Evolutionary conservation across 345 rosid species (phyloP).

Genomic region (Erodium maritimum): DNA sequence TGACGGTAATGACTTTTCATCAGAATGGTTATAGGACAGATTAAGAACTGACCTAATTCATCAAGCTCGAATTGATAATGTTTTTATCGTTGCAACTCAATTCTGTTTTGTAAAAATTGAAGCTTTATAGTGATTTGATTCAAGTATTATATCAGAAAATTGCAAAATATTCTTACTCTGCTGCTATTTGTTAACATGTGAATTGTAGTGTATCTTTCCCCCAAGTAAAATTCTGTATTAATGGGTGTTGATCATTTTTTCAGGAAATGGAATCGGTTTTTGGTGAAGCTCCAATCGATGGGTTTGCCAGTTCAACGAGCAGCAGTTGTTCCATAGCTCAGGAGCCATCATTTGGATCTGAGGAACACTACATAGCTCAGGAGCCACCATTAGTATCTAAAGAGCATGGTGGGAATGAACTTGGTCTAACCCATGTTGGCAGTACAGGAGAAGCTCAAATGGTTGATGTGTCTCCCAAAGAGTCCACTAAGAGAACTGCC

Average conservation of each 20-base stretch:
- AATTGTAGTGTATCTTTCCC: not conserved
- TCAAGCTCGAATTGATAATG: too few species aligned
- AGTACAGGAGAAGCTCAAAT: conserved; percentile 67
- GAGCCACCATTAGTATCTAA: conserved; percentile 18
- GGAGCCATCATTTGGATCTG: conserved; percentile 18
- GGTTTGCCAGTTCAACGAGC: conserved; percentile 24
- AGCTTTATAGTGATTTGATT: too few species aligned
- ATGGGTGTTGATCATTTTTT: not conserved
- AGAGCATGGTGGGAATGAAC: conserved; percentile 6
- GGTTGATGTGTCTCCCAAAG: conserved; percentile 89
- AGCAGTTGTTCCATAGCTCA: conserved; percentile 12
- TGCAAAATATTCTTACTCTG: too few species aligned
- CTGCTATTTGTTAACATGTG: too few species aligned
- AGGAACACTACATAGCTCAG: conserved; percentile 9
- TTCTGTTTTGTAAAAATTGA: too few species aligned
- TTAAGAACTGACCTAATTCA: too few species aligned
- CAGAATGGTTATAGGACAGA: too few species aligned
- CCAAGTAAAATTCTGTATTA: not conserved
- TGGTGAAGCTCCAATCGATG: conserved; percentile 53
- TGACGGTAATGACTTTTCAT: too few species aligned
- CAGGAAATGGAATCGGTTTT: conserved; percentile 83
- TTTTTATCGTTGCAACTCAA: too few species aligned
- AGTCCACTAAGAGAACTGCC: conserved; percentile 53
- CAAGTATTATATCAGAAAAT: too few species aligned
- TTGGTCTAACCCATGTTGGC: conserved; percentile 50